phyloP scores from a whole-genome alignment of 148 eudicot species.

The Dysphania ambrosioides region DNA sequence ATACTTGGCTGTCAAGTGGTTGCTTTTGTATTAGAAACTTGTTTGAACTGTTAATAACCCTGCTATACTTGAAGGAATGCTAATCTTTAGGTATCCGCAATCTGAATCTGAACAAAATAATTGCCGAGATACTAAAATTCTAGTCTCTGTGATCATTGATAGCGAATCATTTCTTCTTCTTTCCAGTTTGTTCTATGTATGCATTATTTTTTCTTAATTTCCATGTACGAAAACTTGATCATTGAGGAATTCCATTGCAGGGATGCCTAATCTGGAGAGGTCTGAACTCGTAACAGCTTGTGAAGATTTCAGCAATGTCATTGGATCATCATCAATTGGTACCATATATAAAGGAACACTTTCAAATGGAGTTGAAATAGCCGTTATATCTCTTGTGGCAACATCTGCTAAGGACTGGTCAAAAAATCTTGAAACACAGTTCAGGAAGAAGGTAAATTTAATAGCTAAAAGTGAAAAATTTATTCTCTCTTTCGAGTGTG shows the following conservation, averaged over 20 bases:
- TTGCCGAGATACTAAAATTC: too few relatives aligned
- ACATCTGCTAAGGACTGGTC: conserved; percentile 75
- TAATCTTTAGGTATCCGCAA: background rate
- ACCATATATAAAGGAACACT: conserved; percentile 80
- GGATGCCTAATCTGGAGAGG: conserved; percentile 68
- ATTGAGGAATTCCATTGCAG: conserved; percentile 32
- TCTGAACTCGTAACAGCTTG: conserved; percentile 83
- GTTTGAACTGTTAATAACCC: background rate
- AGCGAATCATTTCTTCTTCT: background rate
- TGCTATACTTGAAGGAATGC: background rate
- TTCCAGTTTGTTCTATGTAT: background rate
- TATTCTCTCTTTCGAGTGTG: too few relatives aligned
- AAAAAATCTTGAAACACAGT: conserved; percentile 47
- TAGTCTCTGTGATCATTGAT: background rate
- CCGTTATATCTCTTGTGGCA: conserved; percentile 53
- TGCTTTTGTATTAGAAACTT: background rate
- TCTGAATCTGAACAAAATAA: background rate
- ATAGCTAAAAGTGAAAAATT: background rate
- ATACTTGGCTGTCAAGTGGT: background rate
- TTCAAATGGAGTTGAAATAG: conserved; percentile 76
- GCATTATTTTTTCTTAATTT: background rate
- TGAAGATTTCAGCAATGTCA: conserved; percentile 93
- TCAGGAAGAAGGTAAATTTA: conserved; percentile 62
- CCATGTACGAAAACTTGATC: conserved; percentile 12
- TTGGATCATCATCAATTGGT: conserved; percentile 61